A percentile compares a stretch with the other conserved stretches of the same genome.
phyloP scores from a whole-genome alignment of 169 alveolate species.

The Theileria equi region DNA sequence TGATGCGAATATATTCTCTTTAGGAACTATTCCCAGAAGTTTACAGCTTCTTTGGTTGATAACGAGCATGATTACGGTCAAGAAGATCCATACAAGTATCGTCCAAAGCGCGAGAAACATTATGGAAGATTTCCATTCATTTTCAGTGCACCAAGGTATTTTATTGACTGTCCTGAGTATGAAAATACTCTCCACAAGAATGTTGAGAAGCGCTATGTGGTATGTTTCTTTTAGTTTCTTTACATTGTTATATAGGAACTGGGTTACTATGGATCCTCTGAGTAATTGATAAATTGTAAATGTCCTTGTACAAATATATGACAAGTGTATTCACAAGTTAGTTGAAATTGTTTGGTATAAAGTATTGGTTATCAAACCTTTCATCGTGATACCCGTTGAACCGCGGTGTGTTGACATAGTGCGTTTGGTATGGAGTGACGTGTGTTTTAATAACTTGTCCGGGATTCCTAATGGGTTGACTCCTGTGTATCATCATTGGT shows the following conservation, averaged over 20 bases:
- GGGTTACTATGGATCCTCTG: too few relatives aligned
- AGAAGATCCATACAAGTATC: slow-evolving; percentile 61
- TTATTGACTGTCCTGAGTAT: slow-evolving; percentile 66
- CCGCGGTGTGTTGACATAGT: neutral
- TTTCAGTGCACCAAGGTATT: slow-evolving; percentile 70
- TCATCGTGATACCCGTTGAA: neutral
- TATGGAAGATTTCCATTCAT: slow-evolving; percentile 76
- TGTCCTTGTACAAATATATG: too few relatives aligned
- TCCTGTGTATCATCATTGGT: too few relatives aligned
- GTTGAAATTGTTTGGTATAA: too few relatives aligned
- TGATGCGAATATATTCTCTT: neutral
- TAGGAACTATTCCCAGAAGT: slow-evolving; percentile 69
- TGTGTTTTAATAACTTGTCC: too few relatives aligned
- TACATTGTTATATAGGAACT: slow-evolving; percentile 9
- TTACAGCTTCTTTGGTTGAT: slow-evolving; percentile 70
- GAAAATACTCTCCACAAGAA: slow-evolving; percentile 69
- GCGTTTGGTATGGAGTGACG: neutral
- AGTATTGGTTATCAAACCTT: too few relatives aligned
- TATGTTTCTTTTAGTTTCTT: neutral
- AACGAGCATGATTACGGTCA: slow-evolving; percentile 75
- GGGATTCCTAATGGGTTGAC: too few relatives aligned
- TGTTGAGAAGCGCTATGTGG: slow-evolving; percentile 70
- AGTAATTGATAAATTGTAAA: neutral
- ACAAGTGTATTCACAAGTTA: too few relatives aligned
- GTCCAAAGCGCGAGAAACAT: slow-evolving; percentile 67